Conservation (phyloP, 768 basidiomycete genomes). For the Hericium erinaceus region DNA sequence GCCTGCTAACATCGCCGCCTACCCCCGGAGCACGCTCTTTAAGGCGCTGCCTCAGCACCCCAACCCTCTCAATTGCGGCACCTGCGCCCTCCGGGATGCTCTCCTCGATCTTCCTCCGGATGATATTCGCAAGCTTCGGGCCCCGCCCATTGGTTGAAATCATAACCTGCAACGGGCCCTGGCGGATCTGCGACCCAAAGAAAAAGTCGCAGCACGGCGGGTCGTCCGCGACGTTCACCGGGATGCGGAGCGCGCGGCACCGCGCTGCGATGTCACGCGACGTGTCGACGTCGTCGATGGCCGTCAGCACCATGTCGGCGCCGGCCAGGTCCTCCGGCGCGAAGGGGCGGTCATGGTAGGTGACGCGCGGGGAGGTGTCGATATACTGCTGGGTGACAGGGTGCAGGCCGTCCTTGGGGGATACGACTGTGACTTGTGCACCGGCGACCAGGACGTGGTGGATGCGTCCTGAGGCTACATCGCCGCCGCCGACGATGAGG, state of each 20-base stretch:
- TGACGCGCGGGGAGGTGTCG: constrained; percentile 42
- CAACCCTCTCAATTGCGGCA: constrained; percentile 71
- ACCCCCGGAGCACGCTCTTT: constrained; percentile 77
- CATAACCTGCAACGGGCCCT: constrained; percentile 91
- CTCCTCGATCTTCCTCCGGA: constrained; percentile 58
- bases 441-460: constrained; percentile 78
- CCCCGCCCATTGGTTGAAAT: constrained; percentile 92
- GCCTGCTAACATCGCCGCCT: constrained; percentile 65
- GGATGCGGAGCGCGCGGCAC: constrained; percentile 61
- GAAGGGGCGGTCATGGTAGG: constrained; percentile 65
- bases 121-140: constrained; percentile 81
- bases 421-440: constrained; percentile 68
- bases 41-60: constrained; percentile 59
- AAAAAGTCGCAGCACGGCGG: constrained; percentile 96
- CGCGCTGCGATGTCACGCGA: constrained; percentile 65
- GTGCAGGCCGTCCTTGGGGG: constrained; percentile 60
- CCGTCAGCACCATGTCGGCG: constrained; percentile 84
- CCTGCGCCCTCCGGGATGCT: constrained; percentile 68
- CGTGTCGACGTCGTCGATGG: constrained; percentile 71
- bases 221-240: constrained; percentile 95
- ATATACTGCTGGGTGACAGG: constrained; percentile 47
- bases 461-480: constrained; percentile 82
- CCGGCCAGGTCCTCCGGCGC: constrained; percentile 55
- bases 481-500: constrained; percentile 90
- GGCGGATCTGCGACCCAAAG: constrained; percentile 89